Conservation (phyloP, 805 yeast species). For the Wickerhamiella spandovensis region DNA sequence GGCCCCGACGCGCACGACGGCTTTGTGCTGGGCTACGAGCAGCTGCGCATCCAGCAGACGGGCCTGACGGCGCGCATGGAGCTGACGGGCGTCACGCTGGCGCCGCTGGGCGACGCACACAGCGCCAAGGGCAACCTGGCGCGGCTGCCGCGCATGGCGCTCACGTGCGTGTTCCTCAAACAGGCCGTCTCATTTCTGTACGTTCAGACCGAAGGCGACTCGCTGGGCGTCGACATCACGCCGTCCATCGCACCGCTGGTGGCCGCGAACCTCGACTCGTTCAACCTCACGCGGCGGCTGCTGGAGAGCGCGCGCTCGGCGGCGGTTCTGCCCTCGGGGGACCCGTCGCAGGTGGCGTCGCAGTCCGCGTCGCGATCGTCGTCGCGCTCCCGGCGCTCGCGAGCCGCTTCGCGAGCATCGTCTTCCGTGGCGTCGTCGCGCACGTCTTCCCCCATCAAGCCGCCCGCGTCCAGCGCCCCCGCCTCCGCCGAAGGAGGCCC, state of each 20-base stretch:
- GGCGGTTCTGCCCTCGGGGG: background rate
- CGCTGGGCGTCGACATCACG: slow-evolving; percentile 16
- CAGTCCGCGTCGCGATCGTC: background rate
- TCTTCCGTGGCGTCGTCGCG: too few relatives aligned
- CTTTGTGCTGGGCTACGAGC: slow-evolving; percentile 62
- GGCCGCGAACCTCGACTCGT: slow-evolving; percentile 38
- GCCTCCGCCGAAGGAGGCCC: too few relatives aligned
- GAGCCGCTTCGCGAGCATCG: background rate
- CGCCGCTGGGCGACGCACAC: slow-evolving; percentile 30
- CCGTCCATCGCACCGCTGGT: slow-evolving; percentile 28
- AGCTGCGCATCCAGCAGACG: slow-evolving; percentile 52
- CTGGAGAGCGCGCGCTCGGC: background rate
- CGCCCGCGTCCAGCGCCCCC: too few relatives aligned
- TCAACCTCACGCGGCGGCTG: slow-evolving; percentile 12
- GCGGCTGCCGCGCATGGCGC: slow-evolving; percentile 19
- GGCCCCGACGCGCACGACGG: slow-evolving; percentile 37
- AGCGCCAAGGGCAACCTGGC: slow-evolving; percentile 12
- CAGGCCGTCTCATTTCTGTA: slow-evolving; percentile 10
- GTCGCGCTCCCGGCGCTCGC: too few relatives aligned
- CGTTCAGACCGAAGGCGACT: slow-evolving; percentile 18
- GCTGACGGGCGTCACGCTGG: slow-evolving; percentile 49
- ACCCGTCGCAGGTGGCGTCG: background rate
- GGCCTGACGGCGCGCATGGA: slow-evolving; percentile 53
- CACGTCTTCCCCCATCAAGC: too few relatives aligned
- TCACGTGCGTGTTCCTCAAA: slow-evolving; percentile 9